phyloP scores from a whole-genome alignment of 2,329 filamentous ascomycete genomes.

The Ceratocystis eucalypticola region DNA sequence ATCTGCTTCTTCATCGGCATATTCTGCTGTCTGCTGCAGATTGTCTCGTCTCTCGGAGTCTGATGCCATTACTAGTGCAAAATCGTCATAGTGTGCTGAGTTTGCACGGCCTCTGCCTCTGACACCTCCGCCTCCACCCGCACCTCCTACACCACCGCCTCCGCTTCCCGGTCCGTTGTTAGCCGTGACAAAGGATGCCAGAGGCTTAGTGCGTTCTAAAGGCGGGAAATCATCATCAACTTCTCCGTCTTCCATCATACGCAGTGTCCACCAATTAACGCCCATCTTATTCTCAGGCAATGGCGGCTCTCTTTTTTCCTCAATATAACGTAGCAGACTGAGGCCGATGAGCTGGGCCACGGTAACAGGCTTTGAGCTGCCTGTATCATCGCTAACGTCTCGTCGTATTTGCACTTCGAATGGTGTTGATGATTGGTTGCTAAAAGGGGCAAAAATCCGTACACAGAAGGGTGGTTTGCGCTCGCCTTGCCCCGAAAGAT shows the following conservation, averaged over 20 bases:
- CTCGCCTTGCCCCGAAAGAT: slow-evolving; percentile 64
- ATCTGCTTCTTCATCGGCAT: slow-evolving; percentile 41
- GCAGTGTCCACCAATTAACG: slow-evolving; percentile 69
- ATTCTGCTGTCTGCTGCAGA: slow-evolving; percentile 50
- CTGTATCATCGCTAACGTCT: slow-evolving; percentile 53
- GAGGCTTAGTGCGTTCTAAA: slow-evolving; percentile 56
- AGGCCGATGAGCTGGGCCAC: slow-evolving; percentile 74
- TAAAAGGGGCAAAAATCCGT: slow-evolving; percentile 64
- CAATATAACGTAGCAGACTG: slow-evolving; percentile 62
- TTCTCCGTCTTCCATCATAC: slow-evolving; percentile 75
- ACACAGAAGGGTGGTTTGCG: slow-evolving; percentile 57
- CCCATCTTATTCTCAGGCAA: slow-evolving; percentile 54
- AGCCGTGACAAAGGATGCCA: slow-evolving; percentile 69
- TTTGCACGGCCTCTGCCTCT: slow-evolving; percentile 37
- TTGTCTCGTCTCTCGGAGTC: slow-evolving; percentile 56
- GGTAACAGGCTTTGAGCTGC: slow-evolving; percentile 47
- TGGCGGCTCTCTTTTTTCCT: slow-evolving; percentile 58
- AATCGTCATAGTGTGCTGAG: slow-evolving; percentile 69
- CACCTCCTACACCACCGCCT: slow-evolving; percentile 44
- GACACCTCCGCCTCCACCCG: slow-evolving; percentile 39
- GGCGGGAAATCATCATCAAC: slow-evolving; percentile 77
- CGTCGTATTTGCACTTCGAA: slow-evolving; percentile 60
- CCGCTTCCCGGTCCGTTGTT: slow-evolving; percentile 48
- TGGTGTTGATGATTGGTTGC: slow-evolving; percentile 48
- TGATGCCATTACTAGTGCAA: slow-evolving; percentile 62